Percentiles rank a stretch among this genome's conserved stretches.
Conservation (phyloP, 257 asterid genomes). For the Lithospermum erythrorhizon region DNA sequence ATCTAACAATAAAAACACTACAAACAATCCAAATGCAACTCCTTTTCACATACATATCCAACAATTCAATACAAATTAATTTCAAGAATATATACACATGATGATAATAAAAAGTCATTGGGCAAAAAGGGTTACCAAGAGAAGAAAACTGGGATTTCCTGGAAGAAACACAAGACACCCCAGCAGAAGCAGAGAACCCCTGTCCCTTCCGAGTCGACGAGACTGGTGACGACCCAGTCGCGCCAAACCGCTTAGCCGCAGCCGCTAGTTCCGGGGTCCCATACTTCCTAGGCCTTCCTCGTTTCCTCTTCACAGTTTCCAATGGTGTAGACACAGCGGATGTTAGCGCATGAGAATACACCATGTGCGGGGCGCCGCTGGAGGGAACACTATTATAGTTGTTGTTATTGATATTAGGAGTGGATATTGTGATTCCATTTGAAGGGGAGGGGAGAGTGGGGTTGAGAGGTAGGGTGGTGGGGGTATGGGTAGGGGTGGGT, state of each 20-base stretch:
- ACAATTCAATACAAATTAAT: too few species aligned
- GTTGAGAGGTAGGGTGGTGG: conserved; percentile 4
- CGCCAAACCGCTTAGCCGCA: conserved; percentile 32
- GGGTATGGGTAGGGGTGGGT: conserved; percentile 3
- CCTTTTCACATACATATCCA: too few species aligned
- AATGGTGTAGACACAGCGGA: conserved; percentile 22
- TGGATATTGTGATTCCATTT: conserved; percentile 22
- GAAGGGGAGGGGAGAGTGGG: too few species aligned
- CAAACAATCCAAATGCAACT: too few species aligned
- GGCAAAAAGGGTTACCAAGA: background rate
- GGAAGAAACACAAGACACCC: conserved; percentile 24
- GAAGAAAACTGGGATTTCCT: conserved; percentile 26
- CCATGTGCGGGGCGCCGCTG: conserved; percentile 2
- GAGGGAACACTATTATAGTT: conserved; percentile 1
- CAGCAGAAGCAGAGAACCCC: conserved; percentile 2
- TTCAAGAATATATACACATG: background rate
- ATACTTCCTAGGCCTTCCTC: conserved; percentile 46
- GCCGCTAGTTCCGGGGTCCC: conserved; percentile 43
- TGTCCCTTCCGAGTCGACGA: conserved; percentile 29
- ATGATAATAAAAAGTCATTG: conserved; percentile 1
- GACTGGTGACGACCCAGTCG: conserved; percentile 16
- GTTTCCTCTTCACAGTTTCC: conserved; percentile 32
- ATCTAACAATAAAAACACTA: too few species aligned
- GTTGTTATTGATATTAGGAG: conserved; percentile 3
- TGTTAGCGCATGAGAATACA: conserved; percentile 27